Evolutionary conservation across 768 basidiomycete genomes (phyloP).

Genomic region (Suillus tomentosus): DNA sequence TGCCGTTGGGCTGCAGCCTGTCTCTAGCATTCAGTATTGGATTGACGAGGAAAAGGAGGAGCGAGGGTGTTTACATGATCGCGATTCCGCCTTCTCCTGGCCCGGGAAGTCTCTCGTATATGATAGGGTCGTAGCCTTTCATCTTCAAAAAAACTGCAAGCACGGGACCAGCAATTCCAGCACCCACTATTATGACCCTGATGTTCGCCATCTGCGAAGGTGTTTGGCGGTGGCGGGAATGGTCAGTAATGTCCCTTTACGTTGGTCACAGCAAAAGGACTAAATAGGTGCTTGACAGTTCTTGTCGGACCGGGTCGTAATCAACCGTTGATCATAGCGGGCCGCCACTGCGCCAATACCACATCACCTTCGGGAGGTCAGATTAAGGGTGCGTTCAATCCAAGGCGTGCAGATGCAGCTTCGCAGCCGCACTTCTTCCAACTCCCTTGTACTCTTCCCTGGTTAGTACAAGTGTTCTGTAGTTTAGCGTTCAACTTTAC

Average conservation of each 20-base stretch:
- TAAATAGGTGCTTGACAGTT: not conserved
- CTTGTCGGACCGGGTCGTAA: not conserved
- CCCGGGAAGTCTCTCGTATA: conserved; percentile 35
- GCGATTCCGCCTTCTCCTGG: conserved; percentile 30
- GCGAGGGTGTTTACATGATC: conserved; percentile 28
- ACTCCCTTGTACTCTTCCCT: not conserved
- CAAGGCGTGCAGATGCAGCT: not conserved
- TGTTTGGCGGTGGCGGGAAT: no score
- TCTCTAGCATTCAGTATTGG: not conserved
- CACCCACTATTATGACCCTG: conserved; percentile 41
- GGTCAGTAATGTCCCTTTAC: not conserved
- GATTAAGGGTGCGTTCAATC: not conserved
- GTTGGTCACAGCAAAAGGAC: not conserved
- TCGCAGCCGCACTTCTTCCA: not conserved
- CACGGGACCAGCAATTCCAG: conserved; percentile 42
- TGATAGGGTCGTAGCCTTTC: conserved; percentile 39
- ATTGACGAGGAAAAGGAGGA: not conserved
- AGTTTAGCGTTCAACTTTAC: not conserved
- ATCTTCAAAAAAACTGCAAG: conserved; percentile 40
- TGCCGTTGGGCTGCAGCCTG: conserved; percentile 34
- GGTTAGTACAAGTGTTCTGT: not conserved
- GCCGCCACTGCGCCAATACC: no score
- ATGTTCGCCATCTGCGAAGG: conserved; percentile 14
- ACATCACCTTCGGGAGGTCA: not conserved
- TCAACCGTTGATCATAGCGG: not conserved